A percentile compares a stretch with the other conserved stretches of the same genome.
Conservation (phyloP, 1,284 basidiomycete species). For the Fomitopsis pinicola region DNA sequence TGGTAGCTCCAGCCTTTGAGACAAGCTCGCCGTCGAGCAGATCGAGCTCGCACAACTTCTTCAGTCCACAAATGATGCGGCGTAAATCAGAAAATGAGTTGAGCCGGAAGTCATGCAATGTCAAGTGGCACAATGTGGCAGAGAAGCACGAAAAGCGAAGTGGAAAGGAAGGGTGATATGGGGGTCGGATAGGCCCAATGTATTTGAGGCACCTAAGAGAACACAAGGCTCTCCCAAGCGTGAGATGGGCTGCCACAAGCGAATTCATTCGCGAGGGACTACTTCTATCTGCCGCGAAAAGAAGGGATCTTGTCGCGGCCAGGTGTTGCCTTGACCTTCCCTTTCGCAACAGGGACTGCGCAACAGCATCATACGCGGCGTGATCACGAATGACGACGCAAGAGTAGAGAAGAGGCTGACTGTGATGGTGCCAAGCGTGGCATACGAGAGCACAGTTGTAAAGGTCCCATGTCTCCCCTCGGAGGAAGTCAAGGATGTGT, state of each 20-base stretch:
- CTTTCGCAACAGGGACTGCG: background rate
- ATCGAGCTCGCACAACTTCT: background rate
- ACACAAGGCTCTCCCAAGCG: too few relatives aligned
- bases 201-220: background rate
- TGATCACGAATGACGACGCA: background rate
- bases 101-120: background rate
- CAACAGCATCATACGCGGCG: background rate
- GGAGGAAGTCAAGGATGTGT: background rate
- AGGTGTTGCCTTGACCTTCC: background rate
- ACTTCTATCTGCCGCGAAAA: too few relatives aligned
- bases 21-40: background rate
- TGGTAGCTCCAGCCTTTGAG: background rate
- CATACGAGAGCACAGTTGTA: background rate
- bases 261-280: too few relatives aligned
- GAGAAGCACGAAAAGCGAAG: background rate
- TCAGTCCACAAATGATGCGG: background rate
- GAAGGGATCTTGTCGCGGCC: too few relatives aligned
- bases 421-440: background rate
- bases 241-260: too few relatives aligned
- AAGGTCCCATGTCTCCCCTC: background rate
- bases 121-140: background rate
- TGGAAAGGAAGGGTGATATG: background rate
- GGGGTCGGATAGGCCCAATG: background rate
- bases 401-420: background rate
- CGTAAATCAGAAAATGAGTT: background rate